phyloP scores from a whole-genome alignment of 495 filamentous ascomycete genomes.

The Aspergillus baeticus region DNA sequence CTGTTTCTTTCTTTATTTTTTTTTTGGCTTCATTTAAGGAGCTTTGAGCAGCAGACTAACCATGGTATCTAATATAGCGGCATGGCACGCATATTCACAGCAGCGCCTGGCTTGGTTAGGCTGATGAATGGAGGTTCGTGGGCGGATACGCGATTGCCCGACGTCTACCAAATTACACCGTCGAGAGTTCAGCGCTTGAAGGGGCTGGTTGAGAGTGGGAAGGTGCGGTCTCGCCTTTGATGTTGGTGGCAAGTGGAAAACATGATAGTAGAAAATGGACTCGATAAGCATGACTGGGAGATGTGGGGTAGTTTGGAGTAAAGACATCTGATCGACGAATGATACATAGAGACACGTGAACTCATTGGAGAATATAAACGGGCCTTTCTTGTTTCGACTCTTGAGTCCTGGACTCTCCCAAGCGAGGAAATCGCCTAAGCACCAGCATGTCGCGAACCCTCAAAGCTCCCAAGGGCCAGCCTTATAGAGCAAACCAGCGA shows the following conservation, averaged over 20 bases:
- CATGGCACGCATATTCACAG: slow-evolving; percentile 5
- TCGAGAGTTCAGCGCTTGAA: not conserved
- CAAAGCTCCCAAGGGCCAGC: not conserved
- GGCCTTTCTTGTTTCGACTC: too few relatives aligned
- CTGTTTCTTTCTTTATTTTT: not conserved
- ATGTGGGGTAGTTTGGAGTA: not conserved
- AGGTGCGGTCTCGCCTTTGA: not conserved
- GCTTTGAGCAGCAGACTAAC: not conserved
- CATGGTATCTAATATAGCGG: not conserved
- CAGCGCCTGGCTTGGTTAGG: not conserved
- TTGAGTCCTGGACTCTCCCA: too few relatives aligned
- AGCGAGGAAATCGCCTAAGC: too few relatives aligned
- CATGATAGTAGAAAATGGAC: too few relatives aligned
- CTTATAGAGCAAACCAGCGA: not conserved
- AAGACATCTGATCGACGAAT: not conserved
- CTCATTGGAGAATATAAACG: too few relatives aligned
- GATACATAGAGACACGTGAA: not conserved
- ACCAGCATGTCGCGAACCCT: not conserved
- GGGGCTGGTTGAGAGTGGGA: not conserved
- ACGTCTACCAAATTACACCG: not conserved
- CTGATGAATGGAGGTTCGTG: not conserved
- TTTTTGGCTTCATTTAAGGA: not conserved
- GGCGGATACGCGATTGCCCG: not conserved
- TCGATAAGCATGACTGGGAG: too few relatives aligned
- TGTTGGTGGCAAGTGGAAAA: too few relatives aligned